Conservation (phyloP, 768 basidiomycete species). For the Krasilnikovozyma curviuscula region DNA sequence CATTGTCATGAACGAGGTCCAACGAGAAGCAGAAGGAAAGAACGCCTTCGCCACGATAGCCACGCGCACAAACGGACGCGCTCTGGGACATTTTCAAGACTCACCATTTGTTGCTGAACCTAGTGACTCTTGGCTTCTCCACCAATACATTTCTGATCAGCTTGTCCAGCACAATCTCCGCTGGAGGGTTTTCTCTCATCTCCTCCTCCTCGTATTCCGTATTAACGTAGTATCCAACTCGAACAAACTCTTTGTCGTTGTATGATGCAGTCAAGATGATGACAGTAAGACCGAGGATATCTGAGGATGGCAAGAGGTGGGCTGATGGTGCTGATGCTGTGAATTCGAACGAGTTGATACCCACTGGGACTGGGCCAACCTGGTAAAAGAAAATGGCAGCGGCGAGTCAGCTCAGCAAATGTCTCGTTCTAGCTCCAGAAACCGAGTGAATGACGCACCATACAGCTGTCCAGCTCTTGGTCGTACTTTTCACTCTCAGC, state of each 20-base stretch:
- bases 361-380: slow-evolving; percentile 90
- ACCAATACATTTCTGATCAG: slow-evolving; percentile 67
- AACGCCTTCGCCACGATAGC: too few species aligned
- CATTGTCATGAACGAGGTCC: too few species aligned
- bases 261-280: slow-evolving; percentile 93
- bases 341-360: slow-evolving; percentile 94
- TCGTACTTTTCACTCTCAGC: slow-evolving; percentile 80
- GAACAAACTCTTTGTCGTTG: slow-evolving; percentile 94
- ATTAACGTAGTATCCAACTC: slow-evolving; percentile 97
- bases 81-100: too few species aligned
- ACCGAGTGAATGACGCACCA: slow-evolving; percentile 27
- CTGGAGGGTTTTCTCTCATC: slow-evolving; percentile 55
- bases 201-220: slow-evolving; percentile 94
- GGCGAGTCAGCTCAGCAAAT: too few species aligned
- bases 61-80: too few species aligned
- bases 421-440: too few species aligned
- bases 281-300: slow-evolving; percentile 81
- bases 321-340: slow-evolving; percentile 70
- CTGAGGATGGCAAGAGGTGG: slow-evolving; percentile 46
- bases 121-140: slow-evolving; percentile 78
- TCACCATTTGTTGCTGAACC: slow-evolving; percentile 32
- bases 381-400: neutral
- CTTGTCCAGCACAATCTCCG: slow-evolving; percentile 49
- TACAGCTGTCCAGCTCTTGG: slow-evolving; percentile 92
- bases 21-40: too few species aligned